phyloP scores from a whole-genome alignment of 805 yeast genomes.

The Saccharomyces kudriavzevii region DNA sequence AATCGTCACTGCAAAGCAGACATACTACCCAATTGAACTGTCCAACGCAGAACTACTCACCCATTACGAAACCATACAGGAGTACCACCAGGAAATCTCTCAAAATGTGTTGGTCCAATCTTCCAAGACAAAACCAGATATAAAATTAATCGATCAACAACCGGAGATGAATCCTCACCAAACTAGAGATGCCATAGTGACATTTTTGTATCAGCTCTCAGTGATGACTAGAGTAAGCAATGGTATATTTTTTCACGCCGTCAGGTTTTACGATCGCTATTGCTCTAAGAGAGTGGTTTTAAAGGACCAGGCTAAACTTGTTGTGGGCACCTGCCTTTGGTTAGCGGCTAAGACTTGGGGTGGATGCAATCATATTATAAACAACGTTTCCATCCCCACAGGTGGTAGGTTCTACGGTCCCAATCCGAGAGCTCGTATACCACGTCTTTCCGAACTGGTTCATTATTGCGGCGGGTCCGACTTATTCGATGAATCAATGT shows the following conservation, averaged over 20 bases:
- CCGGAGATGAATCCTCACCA: slow-evolving; percentile 73
- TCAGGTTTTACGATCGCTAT: slow-evolving; percentile 78
- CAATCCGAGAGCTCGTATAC: slow-evolving; percentile 64
- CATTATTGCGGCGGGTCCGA: slow-evolving; percentile 57
- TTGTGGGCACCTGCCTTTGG: slow-evolving; percentile 88
- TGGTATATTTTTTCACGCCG: slow-evolving; percentile 56
- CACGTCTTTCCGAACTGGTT: slow-evolving; percentile 61
- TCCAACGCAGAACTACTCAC: slow-evolving; percentile 40
- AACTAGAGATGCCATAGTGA: slow-evolving; percentile 61
- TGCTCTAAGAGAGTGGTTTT: slow-evolving; percentile 78
- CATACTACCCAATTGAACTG: slow-evolving; percentile 41
- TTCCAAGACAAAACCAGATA: slow-evolving; percentile 40
- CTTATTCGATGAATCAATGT: slow-evolving; percentile 49
- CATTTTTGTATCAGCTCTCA: slow-evolving; percentile 67
- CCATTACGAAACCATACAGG: slow-evolving; percentile 39
- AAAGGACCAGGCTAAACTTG: slow-evolving; percentile 78
- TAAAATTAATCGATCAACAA: slow-evolving; percentile 67
- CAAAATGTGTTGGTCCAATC: slow-evolving; percentile 31
- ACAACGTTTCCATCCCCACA: slow-evolving; percentile 37
- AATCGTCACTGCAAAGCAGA: slow-evolving; percentile 35
- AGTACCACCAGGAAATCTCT: slow-evolving; percentile 45
- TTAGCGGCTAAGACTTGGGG: slow-evolving; percentile 74
- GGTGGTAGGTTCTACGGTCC: slow-evolving; percentile 60
- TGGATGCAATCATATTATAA: slow-evolving; percentile 59
- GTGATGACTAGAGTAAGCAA: slow-evolving; percentile 55